Evolutionary conservation across 371 early-diverging fungal genomes (phyloP).

Genomic region (Phascolomyces articulosus): DNA sequence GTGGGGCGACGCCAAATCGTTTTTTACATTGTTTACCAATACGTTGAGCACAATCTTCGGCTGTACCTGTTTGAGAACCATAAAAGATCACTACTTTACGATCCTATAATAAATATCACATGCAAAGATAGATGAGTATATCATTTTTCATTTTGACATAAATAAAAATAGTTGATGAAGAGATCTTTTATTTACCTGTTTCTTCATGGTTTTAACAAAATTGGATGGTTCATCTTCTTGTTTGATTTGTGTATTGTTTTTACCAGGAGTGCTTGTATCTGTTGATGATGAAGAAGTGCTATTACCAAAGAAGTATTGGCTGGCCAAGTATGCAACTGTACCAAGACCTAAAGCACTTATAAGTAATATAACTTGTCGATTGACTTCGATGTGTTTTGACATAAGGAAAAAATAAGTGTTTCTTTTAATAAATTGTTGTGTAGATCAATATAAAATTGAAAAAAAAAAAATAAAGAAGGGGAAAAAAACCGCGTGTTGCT

Average conservation of each 20-base stretch:
- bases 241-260: not conserved
- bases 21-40: conserved; percentile 77
- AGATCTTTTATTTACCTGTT: conserved; percentile 32
- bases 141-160: not conserved
- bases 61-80: conserved; percentile 94
- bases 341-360: conserved; percentile 16
- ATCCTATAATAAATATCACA: conserved; percentile 28
- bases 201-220: conserved; percentile 35
- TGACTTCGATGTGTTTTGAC: conserved; percentile 9
- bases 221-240: conserved; percentile 8
- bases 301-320: conserved; percentile 5
- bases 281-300: not conserved
- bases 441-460: too few species aligned
- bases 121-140: not conserved
- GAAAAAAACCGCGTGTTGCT: conserved; percentile 1
- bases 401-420: conserved; percentile 7
- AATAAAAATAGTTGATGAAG: not conserved
- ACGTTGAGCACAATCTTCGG: conserved; percentile 89
- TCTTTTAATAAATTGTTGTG: not conserved
- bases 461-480: too few species aligned
- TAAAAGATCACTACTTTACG: conserved; percentile 76
- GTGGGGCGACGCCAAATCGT: conserved; percentile 66
- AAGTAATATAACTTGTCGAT: conserved; percentile 14
- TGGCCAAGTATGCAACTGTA: conserved; percentile 11
- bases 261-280: not conserved